Conservation (phyloP, 495 filamentous ascomycete species). For the Daldinia decipiens region DNA sequence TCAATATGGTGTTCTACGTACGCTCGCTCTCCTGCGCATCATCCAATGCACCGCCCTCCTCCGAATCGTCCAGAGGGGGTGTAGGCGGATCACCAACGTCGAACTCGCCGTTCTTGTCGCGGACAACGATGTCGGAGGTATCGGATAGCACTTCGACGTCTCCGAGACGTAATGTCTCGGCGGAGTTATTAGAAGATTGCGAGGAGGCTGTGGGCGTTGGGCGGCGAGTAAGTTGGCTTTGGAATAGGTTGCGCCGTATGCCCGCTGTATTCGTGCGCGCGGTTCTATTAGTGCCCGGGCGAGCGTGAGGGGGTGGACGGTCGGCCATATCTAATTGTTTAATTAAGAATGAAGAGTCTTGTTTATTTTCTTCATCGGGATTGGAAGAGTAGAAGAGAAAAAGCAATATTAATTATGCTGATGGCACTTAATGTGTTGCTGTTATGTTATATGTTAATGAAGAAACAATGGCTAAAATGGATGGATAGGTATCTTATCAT, state of each 20-base stretch:
- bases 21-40: constrained; percentile 57
- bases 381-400: background rate
- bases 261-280: constrained; percentile 39
- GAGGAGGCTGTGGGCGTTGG: constrained; percentile 63
- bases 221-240: constrained; percentile 73
- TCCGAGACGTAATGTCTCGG: constrained; percentile 48
- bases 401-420: background rate
- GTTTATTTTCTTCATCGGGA: background rate
- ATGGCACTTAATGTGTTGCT: background rate
- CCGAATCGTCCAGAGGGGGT: constrained; percentile 63
- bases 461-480: constrained; percentile 2
- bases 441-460: background rate
- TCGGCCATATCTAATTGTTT: constrained; percentile 38
- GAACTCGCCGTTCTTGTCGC: constrained; percentile 78
- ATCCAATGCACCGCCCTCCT: constrained; percentile 58
- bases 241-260: constrained; percentile 80
- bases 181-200: constrained; percentile 36
- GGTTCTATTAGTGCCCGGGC: constrained; percentile 29
- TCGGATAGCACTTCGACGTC: constrained; percentile 55
- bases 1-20: constrained; percentile 21
- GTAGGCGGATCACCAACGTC: constrained; percentile 73
- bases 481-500: constrained; percentile 6
- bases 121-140: constrained; percentile 76
- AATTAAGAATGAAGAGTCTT: background rate
- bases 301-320: constrained; percentile 42